Base-by-base conservation (phyloP, 768 basidiomycete genomes). In the Russula brevipes region DNA sequence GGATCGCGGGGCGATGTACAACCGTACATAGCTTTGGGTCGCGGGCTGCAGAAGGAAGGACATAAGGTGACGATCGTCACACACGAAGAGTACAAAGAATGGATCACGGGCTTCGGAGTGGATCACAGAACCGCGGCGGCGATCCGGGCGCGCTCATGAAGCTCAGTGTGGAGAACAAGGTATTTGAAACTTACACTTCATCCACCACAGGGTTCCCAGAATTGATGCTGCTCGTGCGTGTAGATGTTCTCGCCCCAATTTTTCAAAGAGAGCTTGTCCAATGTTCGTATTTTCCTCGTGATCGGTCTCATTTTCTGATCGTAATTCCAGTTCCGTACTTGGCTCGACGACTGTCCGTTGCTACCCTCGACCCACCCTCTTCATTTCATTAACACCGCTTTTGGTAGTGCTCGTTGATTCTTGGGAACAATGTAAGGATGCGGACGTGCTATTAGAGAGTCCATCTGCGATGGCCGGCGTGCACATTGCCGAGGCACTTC, bases 171-270 rank as follows among this genome's bases (percentile, higher is more conserved):
- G 81, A 81, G 65, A 75, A 77, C 66, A 75, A 83, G 73, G 77
- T 75, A 52, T 14, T 57, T 17, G 17, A 24, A 10, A 0, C 8
- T 16, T 36, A 14, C 17, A 7, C 33, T 42, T 41, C 33, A n/a
- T 41, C 35, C 51, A 16, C 6, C 11, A 7, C 41, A 1, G 14
- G 47, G 31, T 11, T 24, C 24, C 31, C 24, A 19, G 38, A 76
- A 8, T 74, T 77, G 56, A 50, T 52, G 11, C 10, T 2, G 14
- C 6, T 47, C 38, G 30, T 36, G 9, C 8, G 17, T 17, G 10
- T 65, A 84, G 84, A 87, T 87, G 83, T 87, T 87, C 70, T 86
- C 85, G 5, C 85, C 85, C 0, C 84, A 85, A 33, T 88, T 86
- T 67, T 87, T 88, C 78, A 85, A 79, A 69, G 81, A 85, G 69